Evolutionary conservation across 495 filamentous ascomycete species (phyloP), one percentile per base, ranked within the genome.

Genomic region (Penicillium samsonianum): DNA sequence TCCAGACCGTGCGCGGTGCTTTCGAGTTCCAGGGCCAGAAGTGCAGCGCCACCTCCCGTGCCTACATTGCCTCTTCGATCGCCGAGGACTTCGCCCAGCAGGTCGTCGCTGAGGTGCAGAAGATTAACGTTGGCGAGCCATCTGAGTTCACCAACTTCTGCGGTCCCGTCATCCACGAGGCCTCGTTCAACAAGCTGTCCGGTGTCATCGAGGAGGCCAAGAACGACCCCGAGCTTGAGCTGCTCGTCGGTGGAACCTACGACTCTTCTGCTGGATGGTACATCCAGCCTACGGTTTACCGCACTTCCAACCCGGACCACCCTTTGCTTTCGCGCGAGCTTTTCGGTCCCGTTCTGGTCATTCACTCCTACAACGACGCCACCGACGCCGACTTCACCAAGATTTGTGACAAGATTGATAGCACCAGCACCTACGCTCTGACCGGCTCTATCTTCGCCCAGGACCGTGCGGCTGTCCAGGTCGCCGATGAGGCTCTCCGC

Each of bases 11-110:
- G 17, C 86, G 90, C 53, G 90, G 89, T 52, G 88, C 90, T 19
- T 93, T 92, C 65, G 90, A 93, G 75, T 93, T 88, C 74, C 88
- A 91, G 70, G 90, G 90, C 20, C 90, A 93, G 73, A 93, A 94
- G 73, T 94, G 90, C 78, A 90, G 87, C 65, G 90, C 90, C 58
- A 90, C 87, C 8, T 92, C 89, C 35, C 83, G 90, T 30, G 71
- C 81, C 8, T 93, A 94, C 66, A 79, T 94, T 5, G 83, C 90
- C 7, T 73, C 80, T 58, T 90, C 87, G 0, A 70, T 90, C 42
- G 87, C 87, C 73, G 81, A 85, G 10, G 73, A 83, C 49, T 91
- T 93, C 74, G 76, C 82, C 55, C 66, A 75, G 44, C 71, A 78
- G 44, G 69, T 96, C 16, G 81, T 86, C 23, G 72, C 78, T 14